Percentiles rank a stretch among this genome's conserved stretches.
phyloP scores from a whole-genome alignment of 306 rosid genomes.

The Crotalaria pallida region DNA sequence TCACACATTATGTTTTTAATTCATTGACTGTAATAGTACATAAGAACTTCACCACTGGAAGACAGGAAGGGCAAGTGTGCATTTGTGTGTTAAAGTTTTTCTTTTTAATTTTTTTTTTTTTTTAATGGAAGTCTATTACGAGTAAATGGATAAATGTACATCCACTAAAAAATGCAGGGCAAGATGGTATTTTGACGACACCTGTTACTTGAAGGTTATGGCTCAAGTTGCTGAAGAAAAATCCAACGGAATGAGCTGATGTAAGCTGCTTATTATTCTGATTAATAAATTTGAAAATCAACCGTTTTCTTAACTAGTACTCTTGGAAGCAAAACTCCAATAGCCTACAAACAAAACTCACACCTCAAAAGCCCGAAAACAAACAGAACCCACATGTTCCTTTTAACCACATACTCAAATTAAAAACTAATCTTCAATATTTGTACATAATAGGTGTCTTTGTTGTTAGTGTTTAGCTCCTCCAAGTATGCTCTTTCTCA shows the following conservation, averaged over 20 bases:
- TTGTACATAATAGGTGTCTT: slow-evolving; percentile 50
- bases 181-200: slow-evolving; percentile 30
- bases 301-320: slow-evolving; percentile 31
- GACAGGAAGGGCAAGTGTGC: background rate
- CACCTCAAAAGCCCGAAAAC: slow-evolving; percentile 69
- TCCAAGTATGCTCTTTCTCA: slow-evolving; percentile 29
- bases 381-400: slow-evolving; percentile 54
- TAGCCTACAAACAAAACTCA: slow-evolving; percentile 61
- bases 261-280: slow-evolving; percentile 24
- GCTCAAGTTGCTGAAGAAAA: slow-evolving; percentile 48
- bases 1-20: background rate
- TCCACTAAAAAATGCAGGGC: slow-evolving; percentile 19
- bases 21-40: background rate
- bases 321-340: slow-evolving; percentile 50
- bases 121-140: background rate
- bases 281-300: slow-evolving; percentile 27
- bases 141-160: background rate
- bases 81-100: background rate
- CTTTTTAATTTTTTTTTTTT: too few relatives aligned
- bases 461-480: slow-evolving; percentile 29
- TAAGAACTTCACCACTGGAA: background rate
- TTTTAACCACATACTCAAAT: slow-evolving; percentile 26
- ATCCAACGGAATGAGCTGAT: slow-evolving; percentile 45
- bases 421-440: slow-evolving; percentile 27
- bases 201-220: slow-evolving; percentile 14